phyloP scores from a whole-genome alignment of 257 asterid genomes.

The Echium plantagineum region DNA sequence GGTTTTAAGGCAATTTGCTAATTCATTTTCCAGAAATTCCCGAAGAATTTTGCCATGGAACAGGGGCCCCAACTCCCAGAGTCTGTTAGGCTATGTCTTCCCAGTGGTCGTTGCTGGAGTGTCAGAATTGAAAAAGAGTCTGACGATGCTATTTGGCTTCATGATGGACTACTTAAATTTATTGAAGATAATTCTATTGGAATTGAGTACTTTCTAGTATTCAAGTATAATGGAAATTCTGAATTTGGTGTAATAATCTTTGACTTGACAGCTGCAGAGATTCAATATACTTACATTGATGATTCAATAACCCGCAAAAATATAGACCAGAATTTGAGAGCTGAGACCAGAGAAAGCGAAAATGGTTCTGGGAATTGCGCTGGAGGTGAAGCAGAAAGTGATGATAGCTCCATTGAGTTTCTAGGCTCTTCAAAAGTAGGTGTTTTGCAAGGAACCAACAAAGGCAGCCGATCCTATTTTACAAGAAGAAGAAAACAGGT shows the following conservation, averaged over 20 bases:
- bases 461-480: not conserved
- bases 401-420: not conserved
- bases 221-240: slow-evolving; percentile 10
- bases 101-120: not conserved
- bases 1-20: not conserved
- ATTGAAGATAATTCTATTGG: slow-evolving; percentile 6
- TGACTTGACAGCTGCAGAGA: slow-evolving; percentile 11
- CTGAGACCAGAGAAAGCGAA: not conserved
- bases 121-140: not conserved
- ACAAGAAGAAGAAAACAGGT: not conserved
- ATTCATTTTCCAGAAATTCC: not conserved
- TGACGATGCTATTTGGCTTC: slow-evolving; percentile 6
- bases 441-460: not conserved
- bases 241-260: slow-evolving; percentile 12
- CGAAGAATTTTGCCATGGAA: not conserved
- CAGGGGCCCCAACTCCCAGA: not conserved
- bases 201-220: slow-evolving; percentile 5
- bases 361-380: not conserved
- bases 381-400: not conserved
- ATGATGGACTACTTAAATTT: slow-evolving; percentile 11
- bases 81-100: not conserved
- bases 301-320: not conserved
- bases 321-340: not conserved
- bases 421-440: not conserved
- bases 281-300: slow-evolving; percentile 7